These are phyloP conservation scores for Discostella pseudostelligera DNA, from an alignment of 108 stramenopile species.

Conservation along the genomic window DNA sequence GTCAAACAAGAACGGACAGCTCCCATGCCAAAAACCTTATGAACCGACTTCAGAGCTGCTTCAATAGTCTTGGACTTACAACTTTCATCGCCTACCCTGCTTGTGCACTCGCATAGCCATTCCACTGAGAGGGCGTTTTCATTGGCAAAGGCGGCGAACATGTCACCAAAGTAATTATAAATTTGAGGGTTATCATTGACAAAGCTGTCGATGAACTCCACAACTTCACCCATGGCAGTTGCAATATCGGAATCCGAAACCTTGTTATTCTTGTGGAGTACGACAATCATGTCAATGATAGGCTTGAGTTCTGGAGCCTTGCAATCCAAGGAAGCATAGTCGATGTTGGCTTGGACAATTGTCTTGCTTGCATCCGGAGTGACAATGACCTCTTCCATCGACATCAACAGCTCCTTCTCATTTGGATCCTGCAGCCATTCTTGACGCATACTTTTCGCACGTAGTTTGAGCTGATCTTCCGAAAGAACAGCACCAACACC, in stretches of 20 bases:
- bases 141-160: conserved; percentile 55
- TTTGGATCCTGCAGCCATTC: conserved; percentile 72
- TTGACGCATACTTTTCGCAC: conserved; percentile 60
- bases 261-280: conserved; percentile 54
- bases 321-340: conserved; percentile 61
- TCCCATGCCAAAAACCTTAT: conserved; percentile 14
- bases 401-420: conserved; percentile 61
- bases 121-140: conserved; percentile 50
- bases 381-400: conserved; percentile 64
- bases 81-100: conserved; percentile 8
- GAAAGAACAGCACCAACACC: conserved; percentile 35
- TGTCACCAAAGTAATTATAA: conserved; percentile 60
- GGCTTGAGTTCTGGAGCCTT: conserved; percentile 62
- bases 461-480: conserved; percentile 58
- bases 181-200: conserved; percentile 62
- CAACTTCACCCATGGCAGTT: conserved; percentile 48
- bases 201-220: conserved; percentile 76
- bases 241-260: conserved; percentile 52
- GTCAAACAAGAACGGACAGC: conserved; percentile 15
- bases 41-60: conserved; percentile 10
- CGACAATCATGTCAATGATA: conserved; percentile 56
- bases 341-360: conserved; percentile 55
- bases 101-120: conserved; percentile 54
- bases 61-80: conserved; percentile 26
- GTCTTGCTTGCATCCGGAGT: conserved; percentile 55